These are phyloP conservation scores for Cladophialophora exuberans DNA, from an alignment of 2,329 filamentous ascomycete genomes.

Conservation along the genomic window DNA sequence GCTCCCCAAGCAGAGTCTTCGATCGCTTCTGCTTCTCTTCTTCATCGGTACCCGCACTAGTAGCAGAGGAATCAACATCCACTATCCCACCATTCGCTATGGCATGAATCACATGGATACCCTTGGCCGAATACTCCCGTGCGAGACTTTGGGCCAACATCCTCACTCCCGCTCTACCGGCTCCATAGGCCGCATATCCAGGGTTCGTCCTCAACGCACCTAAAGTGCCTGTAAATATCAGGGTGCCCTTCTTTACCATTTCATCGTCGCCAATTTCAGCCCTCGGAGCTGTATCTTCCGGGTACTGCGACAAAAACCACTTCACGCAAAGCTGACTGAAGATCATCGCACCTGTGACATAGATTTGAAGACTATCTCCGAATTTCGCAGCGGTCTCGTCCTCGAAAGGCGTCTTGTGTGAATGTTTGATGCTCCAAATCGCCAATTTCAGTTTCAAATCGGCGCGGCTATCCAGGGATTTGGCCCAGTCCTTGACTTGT, in stretches of 20 bases:
- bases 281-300: conserved; percentile 44
- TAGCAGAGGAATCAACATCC: conserved; percentile 15
- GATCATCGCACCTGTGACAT: conserved; percentile 59
- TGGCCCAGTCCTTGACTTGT: conserved; percentile 43
- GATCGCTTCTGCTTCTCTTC: conserved; percentile 52
- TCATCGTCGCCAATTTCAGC: conserved; percentile 38
- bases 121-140: conserved; percentile 60
- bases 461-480: conserved; percentile 39
- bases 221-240: conserved; percentile 62
- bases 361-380: conserved; percentile 52
- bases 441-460: conserved; percentile 56
- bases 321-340: conserved; percentile 59
- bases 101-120: conserved; percentile 62
- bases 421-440: conserved; percentile 61
- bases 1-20: conserved; percentile 56
- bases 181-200: conserved; percentile 60
- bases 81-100: conserved; percentile 58
- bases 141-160: conserved; percentile 61
- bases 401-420: conserved; percentile 58
- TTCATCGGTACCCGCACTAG: conserved; percentile 43
- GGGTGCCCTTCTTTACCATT: conserved; percentile 59
- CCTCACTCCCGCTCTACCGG: conserved; percentile 55
- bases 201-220: conserved; percentile 58
- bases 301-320: conserved; percentile 36
- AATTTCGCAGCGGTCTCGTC: conserved; percentile 57